These are phyloP conservation scores for Microdochium bolleyi DNA, from an alignment of 2,329 filamentous ascomycete genomes.

Conservation along the genomic window DNA sequence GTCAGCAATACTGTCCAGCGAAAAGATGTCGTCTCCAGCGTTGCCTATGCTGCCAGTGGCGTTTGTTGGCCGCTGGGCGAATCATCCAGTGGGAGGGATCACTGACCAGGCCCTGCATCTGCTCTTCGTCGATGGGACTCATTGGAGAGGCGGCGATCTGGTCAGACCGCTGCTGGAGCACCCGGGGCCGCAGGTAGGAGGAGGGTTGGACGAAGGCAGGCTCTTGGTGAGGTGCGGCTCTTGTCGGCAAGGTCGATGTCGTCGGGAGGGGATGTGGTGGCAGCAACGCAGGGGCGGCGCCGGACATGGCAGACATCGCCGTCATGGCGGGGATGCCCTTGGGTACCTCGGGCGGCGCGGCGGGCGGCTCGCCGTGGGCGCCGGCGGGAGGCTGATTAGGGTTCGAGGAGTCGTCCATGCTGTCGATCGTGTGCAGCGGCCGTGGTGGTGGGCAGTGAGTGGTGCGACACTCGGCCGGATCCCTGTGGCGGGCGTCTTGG, in stretches of 20 bases:
- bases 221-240: not conserved
- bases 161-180: constrained; percentile 12
- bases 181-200: constrained; percentile 36
- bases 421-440: not conserved
- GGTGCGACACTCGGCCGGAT: not conserved
- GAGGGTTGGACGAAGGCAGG: constrained; percentile 44
- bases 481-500: not conserved
- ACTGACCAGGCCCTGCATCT: constrained; percentile 71
- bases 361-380: not conserved
- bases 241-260: constrained; percentile 42
- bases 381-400: not conserved
- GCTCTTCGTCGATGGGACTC: constrained; percentile 64
- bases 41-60: no score
- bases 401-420: not conserved
- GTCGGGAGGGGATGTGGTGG: constrained; percentile 39
- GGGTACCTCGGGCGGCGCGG: not conserved
- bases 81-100: constrained; percentile 5
- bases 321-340: constrained; percentile 1
- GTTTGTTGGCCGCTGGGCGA: constrained; percentile 4
- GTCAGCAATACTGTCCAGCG: constrained; percentile 1
- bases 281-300: constrained; percentile 1
- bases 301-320: not conserved
- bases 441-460: not conserved
- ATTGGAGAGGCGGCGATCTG: constrained; percentile 35
- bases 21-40: not conserved